Evolutionary conservation across 148 eudicot genomes (phyloP).

Genomic region (Cornus suecica): DNA sequence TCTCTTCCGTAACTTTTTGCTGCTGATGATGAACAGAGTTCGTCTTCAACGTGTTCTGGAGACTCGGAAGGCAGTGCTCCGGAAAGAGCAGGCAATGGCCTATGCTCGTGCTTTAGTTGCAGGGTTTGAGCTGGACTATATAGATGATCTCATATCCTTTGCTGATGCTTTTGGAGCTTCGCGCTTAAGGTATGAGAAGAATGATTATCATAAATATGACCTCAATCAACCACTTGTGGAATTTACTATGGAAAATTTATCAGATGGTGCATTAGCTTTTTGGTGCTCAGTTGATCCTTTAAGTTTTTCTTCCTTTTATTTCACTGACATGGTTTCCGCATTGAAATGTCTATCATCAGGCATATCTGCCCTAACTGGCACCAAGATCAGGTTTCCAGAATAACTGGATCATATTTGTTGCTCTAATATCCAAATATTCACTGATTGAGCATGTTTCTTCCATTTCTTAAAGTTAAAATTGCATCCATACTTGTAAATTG

Average conservation of each 20-base stretch:
- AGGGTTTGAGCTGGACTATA: constrained; percentile 65
- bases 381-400: neutral
- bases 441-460: neutral
- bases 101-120: constrained; percentile 87
- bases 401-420: neutral
- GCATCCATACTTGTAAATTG: neutral
- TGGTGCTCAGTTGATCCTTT: neutral
- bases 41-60: constrained; percentile 78
- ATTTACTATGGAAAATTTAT: neutral
- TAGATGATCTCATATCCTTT: constrained; percentile 63
- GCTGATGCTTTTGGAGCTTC: constrained; percentile 83
- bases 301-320: no score
- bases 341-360: neutral
- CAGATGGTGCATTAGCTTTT: neutral
- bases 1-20: constrained; percentile 1
- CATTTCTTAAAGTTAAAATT: neutral
- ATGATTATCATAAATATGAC: neutral
- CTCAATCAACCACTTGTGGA: neutral
- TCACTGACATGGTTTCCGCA: neutral
- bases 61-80: constrained; percentile 66
- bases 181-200: constrained; percentile 61
- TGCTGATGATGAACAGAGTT: constrained; percentile 37
- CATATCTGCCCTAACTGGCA: neutral
- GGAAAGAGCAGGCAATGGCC: constrained; percentile 90
- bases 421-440: neutral